phyloP scores from a whole-genome alignment of 202 grass and related monocot species.

The Carex arenaria region DNA sequence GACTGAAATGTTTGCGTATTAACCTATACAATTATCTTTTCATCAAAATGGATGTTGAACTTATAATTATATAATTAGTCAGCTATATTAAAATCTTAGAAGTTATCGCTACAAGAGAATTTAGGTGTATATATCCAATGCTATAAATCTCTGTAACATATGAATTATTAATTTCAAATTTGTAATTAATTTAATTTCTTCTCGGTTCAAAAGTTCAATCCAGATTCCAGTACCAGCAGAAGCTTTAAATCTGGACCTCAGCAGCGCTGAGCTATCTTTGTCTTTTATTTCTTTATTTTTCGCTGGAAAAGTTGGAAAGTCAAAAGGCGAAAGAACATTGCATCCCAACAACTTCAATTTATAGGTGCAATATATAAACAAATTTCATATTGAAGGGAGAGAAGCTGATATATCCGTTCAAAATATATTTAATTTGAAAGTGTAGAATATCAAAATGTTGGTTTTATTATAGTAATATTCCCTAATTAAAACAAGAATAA shows the following conservation, averaged over 20 bases:
- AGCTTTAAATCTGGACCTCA: constrained; percentile 16
- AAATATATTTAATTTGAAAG: background rate
- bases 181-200: background rate
- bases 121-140: background rate
- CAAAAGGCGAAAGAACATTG: constrained; percentile 1
- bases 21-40: constrained; percentile 1
- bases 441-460: no score
- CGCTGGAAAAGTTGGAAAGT: background rate
- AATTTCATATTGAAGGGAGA: constrained; percentile 7
- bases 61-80: background rate
- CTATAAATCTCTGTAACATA: background rate
- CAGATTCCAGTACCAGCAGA: background rate
- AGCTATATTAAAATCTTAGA: background rate
- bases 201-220: background rate
- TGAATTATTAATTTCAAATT: background rate
- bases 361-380: background rate
- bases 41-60: background rate
- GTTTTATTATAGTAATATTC: no score
- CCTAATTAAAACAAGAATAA: no score
- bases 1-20: background rate
- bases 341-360: constrained; percentile 13
- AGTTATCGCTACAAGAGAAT: background rate
- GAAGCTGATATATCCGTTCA: background rate
- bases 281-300: background rate
- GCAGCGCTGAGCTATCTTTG: background rate